Base-by-base conservation (phyloP, 2,329 filamentous ascomycete species). In the Alternaria atra region DNA sequence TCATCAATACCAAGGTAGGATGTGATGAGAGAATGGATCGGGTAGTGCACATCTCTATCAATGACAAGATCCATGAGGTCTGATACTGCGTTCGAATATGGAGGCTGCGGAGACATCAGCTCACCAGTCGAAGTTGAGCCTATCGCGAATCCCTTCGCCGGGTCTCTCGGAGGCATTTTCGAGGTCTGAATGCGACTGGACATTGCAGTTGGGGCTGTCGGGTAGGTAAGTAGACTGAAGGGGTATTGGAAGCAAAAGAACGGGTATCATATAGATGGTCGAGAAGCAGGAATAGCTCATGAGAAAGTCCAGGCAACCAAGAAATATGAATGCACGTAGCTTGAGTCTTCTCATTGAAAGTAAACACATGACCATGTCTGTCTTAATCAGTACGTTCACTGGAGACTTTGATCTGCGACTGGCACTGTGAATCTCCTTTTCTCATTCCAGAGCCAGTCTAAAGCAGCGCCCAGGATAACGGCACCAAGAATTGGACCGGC, bases 391-490 rank as follows among this genome's bases (percentile, higher is more conserved):
- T 7, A 29, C n/a, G 30, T 20, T 47, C 43, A 47, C 43, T 30
- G 27, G 30, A 32, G 3, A 27, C 2, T 12, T 30, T 30, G n/a
- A 20, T 30, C 20, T 23, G 43, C 43, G 10, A 69, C 54, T 9
- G 72, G 72, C 7, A 74, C 63, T 35, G 59, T 54, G 29, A 75
- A 75, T 25, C 70, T 66, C 61, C 71, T 74, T 30, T 66, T 65
- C 7, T 70, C 71, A 35, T 52, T 61, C 40, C 70, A 60, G 23
- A 55, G 65, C 71, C 71, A 75, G 47, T 74, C 71, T 2, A 64
- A 20, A n/a, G 69, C 37, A 5, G 66, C 72, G 5, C 60, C 60
- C 3, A 74, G 1, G n/a, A 75, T 59, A 17, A 73, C 55, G 1
- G 53, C 67, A 1, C 56, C 65, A 4, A 69, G n/a, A 9, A 74